These are phyloP conservation scores for Cladorrhinum sp. DNA, from an alignment of 2,329 filamentous ascomycete genomes.

Conservation along the genomic window DNA sequence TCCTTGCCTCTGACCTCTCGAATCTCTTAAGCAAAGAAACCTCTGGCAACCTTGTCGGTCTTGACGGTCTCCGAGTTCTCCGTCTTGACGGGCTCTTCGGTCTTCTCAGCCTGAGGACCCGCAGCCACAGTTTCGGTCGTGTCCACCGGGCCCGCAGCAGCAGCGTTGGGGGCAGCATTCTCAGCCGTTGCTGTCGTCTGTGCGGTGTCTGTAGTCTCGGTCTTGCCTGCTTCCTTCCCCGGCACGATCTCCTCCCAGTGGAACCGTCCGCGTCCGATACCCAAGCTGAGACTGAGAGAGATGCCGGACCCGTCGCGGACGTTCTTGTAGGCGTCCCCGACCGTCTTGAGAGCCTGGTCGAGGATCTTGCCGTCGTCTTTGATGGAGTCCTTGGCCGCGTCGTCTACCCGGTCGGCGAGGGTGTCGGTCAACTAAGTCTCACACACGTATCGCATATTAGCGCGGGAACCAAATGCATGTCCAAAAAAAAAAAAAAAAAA, in stretches of 20 bases:
- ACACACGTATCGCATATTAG: too few relatives aligned
- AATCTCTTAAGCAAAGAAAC: background rate
- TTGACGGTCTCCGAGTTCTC: background rate
- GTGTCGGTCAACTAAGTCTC: background rate
- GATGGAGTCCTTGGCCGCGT: background rate
- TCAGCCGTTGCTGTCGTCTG: background rate
- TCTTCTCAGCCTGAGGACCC: background rate
- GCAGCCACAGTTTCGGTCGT: too few relatives aligned
- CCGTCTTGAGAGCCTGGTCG: background rate
- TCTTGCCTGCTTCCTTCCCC: too few relatives aligned
- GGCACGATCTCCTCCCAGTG: background rate
- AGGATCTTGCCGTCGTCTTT: background rate
- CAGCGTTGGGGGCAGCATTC: background rate
- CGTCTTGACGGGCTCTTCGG: background rate
- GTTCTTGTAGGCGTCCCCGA: background rate
- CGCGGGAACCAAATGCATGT: too few relatives aligned
- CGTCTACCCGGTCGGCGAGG: background rate
- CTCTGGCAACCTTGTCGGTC: background rate
- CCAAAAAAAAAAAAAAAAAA: too few relatives aligned
- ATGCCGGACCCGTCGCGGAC: background rate
- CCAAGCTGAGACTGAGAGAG: background rate
- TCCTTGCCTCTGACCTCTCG: too few relatives aligned
- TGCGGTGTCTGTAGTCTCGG: too few relatives aligned
- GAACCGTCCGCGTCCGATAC: background rate
- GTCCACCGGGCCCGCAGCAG: background rate